Evolutionary conservation across 257 asterid species (phyloP).

Genomic region (Sherardia arvensis): DNA sequence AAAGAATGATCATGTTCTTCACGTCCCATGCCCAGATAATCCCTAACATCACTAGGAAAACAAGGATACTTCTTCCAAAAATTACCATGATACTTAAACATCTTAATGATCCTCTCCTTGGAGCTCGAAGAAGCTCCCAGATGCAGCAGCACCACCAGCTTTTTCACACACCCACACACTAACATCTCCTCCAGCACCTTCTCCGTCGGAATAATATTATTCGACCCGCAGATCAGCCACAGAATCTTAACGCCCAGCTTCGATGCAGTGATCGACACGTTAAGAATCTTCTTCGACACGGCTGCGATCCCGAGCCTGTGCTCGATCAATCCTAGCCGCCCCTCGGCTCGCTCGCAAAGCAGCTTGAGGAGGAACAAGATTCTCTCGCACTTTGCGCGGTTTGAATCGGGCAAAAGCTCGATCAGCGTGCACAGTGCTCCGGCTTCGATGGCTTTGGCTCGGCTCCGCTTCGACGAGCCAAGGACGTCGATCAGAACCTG

Average conservation of each 20-base stretch:
- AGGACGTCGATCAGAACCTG: slow-evolving; percentile 38
- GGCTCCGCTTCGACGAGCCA: slow-evolving; percentile 49
- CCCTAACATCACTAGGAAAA: slow-evolving; percentile 50
- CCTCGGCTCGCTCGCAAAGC: slow-evolving; percentile 76
- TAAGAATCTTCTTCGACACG: slow-evolving; percentile 51
- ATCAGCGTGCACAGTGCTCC: slow-evolving; percentile 60
- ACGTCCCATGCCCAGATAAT: slow-evolving; percentile 42
- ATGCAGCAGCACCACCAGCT: slow-evolving; percentile 55
- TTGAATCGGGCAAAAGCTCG: slow-evolving; percentile 71
- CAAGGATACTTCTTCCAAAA: slow-evolving; percentile 76
- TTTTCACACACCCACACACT: slow-evolving; percentile 54
- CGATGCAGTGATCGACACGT: slow-evolving; percentile 39
- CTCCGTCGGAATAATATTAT: slow-evolving; percentile 33
- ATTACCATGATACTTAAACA: slow-evolving; percentile 56
- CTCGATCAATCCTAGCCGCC: slow-evolving; percentile 57
- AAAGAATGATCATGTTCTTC: slow-evolving; percentile 3
- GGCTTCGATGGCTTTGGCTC: slow-evolving; percentile 65
- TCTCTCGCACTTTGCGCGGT: slow-evolving; percentile 44
- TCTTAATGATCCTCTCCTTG: slow-evolving; percentile 46
- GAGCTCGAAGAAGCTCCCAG: slow-evolving; percentile 35
- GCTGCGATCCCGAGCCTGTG: slow-evolving; percentile 74
- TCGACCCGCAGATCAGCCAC: slow-evolving; percentile 53
- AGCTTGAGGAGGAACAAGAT: slow-evolving; percentile 50
- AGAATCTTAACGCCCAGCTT: slow-evolving; percentile 55
- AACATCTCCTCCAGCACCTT: slow-evolving; percentile 75